phyloP scores from a whole-genome alignment of 2,329 filamentous ascomycete genomes.

The Talaromyces sp. region DNA sequence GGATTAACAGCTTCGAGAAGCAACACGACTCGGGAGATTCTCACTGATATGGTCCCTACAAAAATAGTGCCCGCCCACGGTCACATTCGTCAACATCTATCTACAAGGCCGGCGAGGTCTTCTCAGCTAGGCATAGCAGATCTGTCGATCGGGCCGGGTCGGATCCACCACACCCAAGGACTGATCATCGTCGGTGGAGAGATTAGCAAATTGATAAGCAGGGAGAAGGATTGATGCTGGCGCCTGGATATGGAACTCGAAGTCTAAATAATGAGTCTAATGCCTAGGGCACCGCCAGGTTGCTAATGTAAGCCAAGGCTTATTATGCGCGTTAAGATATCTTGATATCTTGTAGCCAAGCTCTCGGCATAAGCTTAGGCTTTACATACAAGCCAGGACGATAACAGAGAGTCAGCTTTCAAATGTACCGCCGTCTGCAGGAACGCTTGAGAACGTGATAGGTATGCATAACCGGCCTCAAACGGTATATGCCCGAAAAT shows the following conservation, averaged over 20 bases:
- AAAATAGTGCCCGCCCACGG: neutral
- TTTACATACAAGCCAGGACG: neutral
- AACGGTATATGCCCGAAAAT: neutral
- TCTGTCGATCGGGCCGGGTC: neutral
- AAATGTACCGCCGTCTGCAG: neutral
- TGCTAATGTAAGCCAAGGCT: neutral
- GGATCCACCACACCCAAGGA: neutral
- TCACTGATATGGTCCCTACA: neutral
- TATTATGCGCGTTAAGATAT: neutral
- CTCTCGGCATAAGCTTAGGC: neutral
- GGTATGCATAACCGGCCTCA: neutral
- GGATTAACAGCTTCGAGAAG: neutral
- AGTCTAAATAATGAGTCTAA: neutral
- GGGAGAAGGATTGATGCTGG: neutral
- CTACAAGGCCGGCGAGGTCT: neutral
- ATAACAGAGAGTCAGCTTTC: neutral
- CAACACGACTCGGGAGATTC: neutral
- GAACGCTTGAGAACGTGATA: neutral
- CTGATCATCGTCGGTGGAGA: neutral
- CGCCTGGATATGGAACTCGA: neutral
- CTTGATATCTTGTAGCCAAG: neutral
- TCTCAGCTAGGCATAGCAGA: neutral
- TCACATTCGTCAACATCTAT: neutral
- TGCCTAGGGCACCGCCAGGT: neutral
- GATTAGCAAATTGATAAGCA: neutral